Percentiles rank a stretch among this genome's conserved stretches.
These are phyloP conservation scores for Saccharomyces paradoxus DNA, from an alignment of 805 yeast genomes.

Conservation along the genomic window DNA sequence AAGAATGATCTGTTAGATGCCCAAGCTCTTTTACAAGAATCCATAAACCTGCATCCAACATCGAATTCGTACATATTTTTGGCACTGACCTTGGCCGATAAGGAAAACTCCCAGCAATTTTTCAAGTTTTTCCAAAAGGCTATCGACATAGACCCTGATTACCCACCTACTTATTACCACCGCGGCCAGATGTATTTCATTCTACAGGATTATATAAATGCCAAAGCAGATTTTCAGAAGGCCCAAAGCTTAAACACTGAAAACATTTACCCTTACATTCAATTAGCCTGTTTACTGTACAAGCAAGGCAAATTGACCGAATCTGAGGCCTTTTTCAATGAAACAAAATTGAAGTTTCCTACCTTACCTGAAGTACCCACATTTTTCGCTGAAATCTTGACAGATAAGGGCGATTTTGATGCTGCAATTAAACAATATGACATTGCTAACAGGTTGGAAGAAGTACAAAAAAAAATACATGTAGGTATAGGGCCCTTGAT, in stretches of 20 bases:
- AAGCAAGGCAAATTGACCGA: slow-evolving; percentile 49
- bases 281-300: slow-evolving; percentile 85
- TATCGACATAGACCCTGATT: slow-evolving; percentile 53
- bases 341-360: slow-evolving; percentile 69
- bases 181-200: slow-evolving; percentile 87
- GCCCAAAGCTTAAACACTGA: slow-evolving; percentile 66
- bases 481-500: slow-evolving; percentile 85
- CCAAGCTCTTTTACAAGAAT: slow-evolving; percentile 51
- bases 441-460: slow-evolving; percentile 75
- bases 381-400: slow-evolving; percentile 89
- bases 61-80: slow-evolving; percentile 74
- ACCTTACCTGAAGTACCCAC: slow-evolving; percentile 86
- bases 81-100: slow-evolving; percentile 78
- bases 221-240: slow-evolving; percentile 65
- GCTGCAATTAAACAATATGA: slow-evolving; percentile 81
- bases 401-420: slow-evolving; percentile 64
- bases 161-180: slow-evolving; percentile 85
- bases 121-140: slow-evolving; percentile 70
- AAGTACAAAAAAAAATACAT: slow-evolving; percentile 54
- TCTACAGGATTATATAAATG: slow-evolving; percentile 63
- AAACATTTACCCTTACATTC: slow-evolving; percentile 84
- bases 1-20: slow-evolving; percentile 65
- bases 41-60: slow-evolving; percentile 63
- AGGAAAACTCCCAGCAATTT: slow-evolving; percentile 58
- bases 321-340: slow-evolving; percentile 59